phyloP scores from a whole-genome alignment of 345 rosid genomes.

The Camelina hispida region DNA sequence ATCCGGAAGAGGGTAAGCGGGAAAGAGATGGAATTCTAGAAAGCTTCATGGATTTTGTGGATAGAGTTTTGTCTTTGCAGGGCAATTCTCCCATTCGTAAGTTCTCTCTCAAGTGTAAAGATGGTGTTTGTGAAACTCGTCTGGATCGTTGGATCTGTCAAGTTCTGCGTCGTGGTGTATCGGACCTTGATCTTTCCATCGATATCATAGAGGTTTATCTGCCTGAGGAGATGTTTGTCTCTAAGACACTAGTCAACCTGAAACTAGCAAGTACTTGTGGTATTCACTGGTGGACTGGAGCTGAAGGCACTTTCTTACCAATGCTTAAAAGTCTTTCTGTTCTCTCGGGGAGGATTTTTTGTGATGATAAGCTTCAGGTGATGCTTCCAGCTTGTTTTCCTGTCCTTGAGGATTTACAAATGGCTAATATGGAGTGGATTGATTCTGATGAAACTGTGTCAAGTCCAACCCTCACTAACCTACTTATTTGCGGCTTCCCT shows the following conservation, averaged over 20 bases:
- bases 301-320: constrained; percentile 2
- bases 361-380: background rate
- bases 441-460: constrained; percentile 11
- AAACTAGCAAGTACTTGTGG: background rate
- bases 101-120: constrained; percentile 16
- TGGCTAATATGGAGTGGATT: background rate
- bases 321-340: constrained; percentile 16
- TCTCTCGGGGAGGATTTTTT: background rate
- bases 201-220: background rate
- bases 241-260: background rate
- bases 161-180: constrained; percentile 5
- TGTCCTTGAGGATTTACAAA: constrained; percentile 3
- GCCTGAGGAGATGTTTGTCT: constrained; percentile 29
- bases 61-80: background rate
- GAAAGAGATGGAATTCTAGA: background rate
- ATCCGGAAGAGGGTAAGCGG: constrained; percentile 29
- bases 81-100: constrained; percentile 17
- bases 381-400: constrained; percentile 24
- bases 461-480: background rate
- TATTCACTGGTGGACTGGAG: constrained; percentile 23
- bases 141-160: constrained; percentile 12
- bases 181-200: constrained; percentile 15
- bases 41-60: constrained; percentile 24
- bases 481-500: background rate
- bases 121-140: background rate